Evolutionary conservation across 495 filamentous ascomycete species (phyloP), one percentile per base, ranked within the genome.

Genomic region (Niebla homalea): DNA sequence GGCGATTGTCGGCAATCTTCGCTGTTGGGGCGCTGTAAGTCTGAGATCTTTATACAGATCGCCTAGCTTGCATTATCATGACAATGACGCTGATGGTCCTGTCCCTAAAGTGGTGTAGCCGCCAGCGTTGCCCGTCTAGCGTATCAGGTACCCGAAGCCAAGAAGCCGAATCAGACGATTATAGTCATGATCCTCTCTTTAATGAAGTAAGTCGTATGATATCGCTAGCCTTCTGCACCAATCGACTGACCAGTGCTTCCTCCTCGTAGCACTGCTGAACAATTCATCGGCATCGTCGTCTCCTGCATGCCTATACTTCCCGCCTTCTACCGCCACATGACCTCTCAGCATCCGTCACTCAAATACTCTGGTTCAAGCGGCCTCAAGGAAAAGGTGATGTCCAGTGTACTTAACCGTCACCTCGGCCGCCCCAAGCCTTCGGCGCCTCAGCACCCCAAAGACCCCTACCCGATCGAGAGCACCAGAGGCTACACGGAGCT

Each of bases 21-120:
- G 72, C 66, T 0, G 39, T 77, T 26, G 75, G 74, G 41, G 63
- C 65, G 46, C 69, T 75, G 75, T 78, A 59, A 67, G 70, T 64
- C 22, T 22, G 19, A 35, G 44, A 12, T 25, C 21, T 8, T 8
- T 20, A 11, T 7, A 42, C 3, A 19, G 0, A 1, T 42, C 39
- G 18, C 11, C 18, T 42, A 19, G 10, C 5, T 8, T 3, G 21
- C 39, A 2, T 1, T 42, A 11, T 42, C 3, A 8, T 22, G 10
- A 12, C 12, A 23, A 36, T 53, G 21, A 53, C 20, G 32, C 5
- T 20, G 36, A 32, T 32, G 29, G 29, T 32, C 29, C 3, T 32
- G 7, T 32, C 0, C 1, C n/a, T 46, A 2, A 36, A 60, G 55
- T 4, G 57, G 41, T 32, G 37, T 57, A 1, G 15, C 41, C 12